These are phyloP conservation scores for Trichoderma atroviride DNA, from an alignment of 2,329 filamentous ascomycete genomes.

Conservation along the genomic window DNA sequence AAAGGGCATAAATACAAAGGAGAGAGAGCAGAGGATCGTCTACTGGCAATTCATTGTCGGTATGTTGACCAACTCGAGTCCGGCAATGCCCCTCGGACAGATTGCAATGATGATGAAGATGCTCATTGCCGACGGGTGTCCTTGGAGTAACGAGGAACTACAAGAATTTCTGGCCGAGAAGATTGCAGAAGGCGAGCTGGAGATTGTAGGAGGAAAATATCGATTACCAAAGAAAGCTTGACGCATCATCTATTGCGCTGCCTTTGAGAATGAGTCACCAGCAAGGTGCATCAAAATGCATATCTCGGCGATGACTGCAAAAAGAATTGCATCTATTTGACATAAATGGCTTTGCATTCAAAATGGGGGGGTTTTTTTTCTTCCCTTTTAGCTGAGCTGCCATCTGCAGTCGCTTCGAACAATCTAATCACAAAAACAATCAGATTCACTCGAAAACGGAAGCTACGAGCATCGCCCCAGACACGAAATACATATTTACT, in stretches of 20 bases:
- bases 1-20: constrained; percentile 64
- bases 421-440: neutral
- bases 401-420: neutral
- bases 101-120: constrained; percentile 97
- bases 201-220: constrained; percentile 72
- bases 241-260: too few species aligned
- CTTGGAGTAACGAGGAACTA: constrained; percentile 87
- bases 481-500: neutral
- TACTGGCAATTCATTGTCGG: constrained; percentile 93
- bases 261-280: neutral
- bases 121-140: constrained; percentile 83
- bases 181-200: constrained; percentile 71
- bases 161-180: constrained; percentile 78
- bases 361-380: neutral
- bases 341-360: neutral
- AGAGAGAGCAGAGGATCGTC: constrained; percentile 61
- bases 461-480: neutral
- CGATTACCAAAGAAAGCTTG: constrained; percentile 60
- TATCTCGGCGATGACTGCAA: neutral
- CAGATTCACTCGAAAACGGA: neutral
- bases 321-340: neutral
- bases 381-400: too few species aligned
- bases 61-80: constrained; percentile 91
- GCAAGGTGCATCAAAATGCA: neutral
- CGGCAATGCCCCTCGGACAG: constrained; percentile 74